Evolutionary conservation across 192 early-diverging fungal genomes (phyloP).

Genomic region (Coemansia sp.): DNA sequence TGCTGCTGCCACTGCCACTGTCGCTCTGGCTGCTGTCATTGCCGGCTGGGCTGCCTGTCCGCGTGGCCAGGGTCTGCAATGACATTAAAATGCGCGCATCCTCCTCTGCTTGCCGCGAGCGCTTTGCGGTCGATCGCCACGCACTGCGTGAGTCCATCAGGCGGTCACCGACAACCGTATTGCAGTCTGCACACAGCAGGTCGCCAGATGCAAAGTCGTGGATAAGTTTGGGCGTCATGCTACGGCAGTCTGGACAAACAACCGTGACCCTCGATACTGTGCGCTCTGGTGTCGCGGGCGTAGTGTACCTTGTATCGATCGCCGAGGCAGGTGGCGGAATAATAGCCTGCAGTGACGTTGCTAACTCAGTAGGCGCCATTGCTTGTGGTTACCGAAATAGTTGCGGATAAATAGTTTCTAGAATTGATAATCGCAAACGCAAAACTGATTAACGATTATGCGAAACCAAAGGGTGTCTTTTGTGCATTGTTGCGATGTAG

Average conservation of each 20-base stretch:
- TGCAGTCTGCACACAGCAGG: conserved; percentile 90
- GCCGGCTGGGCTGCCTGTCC: conserved; percentile 54
- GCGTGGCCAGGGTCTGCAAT: conserved; percentile 67
- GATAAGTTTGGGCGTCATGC: conserved; percentile 77
- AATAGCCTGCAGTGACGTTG: conserved; percentile 18
- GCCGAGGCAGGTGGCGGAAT: conserved; percentile 2
- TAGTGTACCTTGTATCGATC: conserved; percentile 6
- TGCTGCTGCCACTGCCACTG: neutral
- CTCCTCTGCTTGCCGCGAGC: neutral
- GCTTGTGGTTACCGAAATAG: neutral
- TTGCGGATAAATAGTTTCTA: neutral
- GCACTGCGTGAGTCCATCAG: conserved; percentile 90
- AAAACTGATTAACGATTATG: neutral
- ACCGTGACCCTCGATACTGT: conserved; percentile 22
- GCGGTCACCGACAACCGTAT: conserved; percentile 79
- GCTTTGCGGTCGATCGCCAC: conserved; percentile 61
- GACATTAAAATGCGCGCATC: conserved; percentile 3
- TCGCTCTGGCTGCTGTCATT: conserved; percentile 43
- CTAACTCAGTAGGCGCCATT: conserved; percentile 6
- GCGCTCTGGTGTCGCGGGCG: neutral
- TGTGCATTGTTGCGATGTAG: neutral
- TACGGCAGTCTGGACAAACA: conserved; percentile 76
- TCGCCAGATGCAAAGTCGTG: conserved; percentile 91
- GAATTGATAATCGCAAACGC: neutral
- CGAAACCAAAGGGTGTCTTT: neutral